Evolutionary conservation across 83 land plant species (phyloP), one percentile per base, ranked within the genome.

Genomic region (Diphasiastrum complanatum): DNA sequence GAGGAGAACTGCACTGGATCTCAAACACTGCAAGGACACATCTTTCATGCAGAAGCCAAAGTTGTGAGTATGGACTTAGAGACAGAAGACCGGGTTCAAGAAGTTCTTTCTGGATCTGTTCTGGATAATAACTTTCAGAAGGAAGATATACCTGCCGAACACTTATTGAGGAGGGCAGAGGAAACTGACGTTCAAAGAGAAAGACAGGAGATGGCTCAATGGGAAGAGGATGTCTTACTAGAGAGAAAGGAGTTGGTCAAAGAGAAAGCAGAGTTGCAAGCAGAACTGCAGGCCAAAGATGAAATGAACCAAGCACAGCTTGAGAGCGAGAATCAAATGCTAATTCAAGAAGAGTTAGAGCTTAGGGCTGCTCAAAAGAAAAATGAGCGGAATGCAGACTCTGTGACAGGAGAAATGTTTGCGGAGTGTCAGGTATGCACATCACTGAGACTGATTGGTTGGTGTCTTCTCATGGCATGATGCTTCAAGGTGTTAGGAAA

Each of bases 401-500:
- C 87, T 66, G 97, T 86, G 8, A 95, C 81, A 55, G 77, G 82
- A 63, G 99, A 95, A 67, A 95, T 95, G 99, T 95, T 89, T 74
- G 76, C 86, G 33, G 99, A 95, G 45, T 89, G 96, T 48, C 99
- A 95, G 99, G 99, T 93, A 8, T 37, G 53, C 33, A 40, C 24
- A 10, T 8, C 6, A 8, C 6, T 8, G 19, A 49, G 8, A 49
- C 12, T 20, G 11, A 20, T 10, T 49, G 52, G 20, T 49, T 49
- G 20, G 8, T 12, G 6, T 10, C 11, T 19, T 49, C 18, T 8
- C 20, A 6, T 45, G 16, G 16, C 14, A 12, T 6, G 33, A 45
- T 14, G 57, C 57, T 16, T 26, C n/a, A 4, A 26, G 16, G 30
- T 4, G 23, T 16, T 53, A 14, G 18, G n/a, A n/a, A n/a, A n/a